Conservation (phyloP, 352 stramenopile species). For the Poterioochromonas sp. region DNA sequence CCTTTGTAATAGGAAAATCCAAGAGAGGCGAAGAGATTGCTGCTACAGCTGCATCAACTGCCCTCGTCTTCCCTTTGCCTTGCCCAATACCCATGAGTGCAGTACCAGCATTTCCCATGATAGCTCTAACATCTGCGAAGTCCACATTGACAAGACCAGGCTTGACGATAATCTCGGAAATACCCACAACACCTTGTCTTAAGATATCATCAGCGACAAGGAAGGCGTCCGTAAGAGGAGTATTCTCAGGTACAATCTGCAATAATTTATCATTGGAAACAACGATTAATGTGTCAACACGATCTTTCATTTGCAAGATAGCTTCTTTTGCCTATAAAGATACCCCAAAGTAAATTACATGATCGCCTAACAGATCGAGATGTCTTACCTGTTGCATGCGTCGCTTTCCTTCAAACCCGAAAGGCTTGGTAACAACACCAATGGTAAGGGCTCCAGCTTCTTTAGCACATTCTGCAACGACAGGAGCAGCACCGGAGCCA, state of each 20-base stretch:
- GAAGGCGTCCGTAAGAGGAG: constrained; percentile 83
- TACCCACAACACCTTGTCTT: constrained; percentile 74
- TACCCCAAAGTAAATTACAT: background rate
- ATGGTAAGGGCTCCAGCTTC: constrained; percentile 82
- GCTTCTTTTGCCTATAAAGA: constrained; percentile 32
- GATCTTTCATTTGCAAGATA: constrained; percentile 69
- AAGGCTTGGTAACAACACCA: constrained; percentile 88
- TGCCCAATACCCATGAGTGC: constrained; percentile 90
- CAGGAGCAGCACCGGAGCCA: constrained; percentile 62
- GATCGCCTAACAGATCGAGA: background rate
- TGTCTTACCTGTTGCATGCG: constrained; percentile 72
- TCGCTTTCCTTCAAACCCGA: constrained; percentile 85
- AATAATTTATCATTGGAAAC: constrained; percentile 90
- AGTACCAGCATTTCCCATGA: constrained; percentile 81
- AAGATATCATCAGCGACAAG: constrained; percentile 83
- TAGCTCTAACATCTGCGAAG: constrained; percentile 90
- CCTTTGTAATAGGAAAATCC: constrained; percentile 80
- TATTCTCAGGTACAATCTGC: constrained; percentile 74
- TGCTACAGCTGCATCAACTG: constrained; percentile 73
- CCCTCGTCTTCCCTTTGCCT: constrained; percentile 62
- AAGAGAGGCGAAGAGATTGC: constrained; percentile 88
- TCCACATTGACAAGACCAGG: constrained; percentile 92
- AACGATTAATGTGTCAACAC: constrained; percentile 89
- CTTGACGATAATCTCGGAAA: constrained; percentile 88
- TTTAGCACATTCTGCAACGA: constrained; percentile 82